Evolutionary conservation across 768 basidiomycete species (phyloP).

Genomic region (Antrodiella citrinella): DNA sequence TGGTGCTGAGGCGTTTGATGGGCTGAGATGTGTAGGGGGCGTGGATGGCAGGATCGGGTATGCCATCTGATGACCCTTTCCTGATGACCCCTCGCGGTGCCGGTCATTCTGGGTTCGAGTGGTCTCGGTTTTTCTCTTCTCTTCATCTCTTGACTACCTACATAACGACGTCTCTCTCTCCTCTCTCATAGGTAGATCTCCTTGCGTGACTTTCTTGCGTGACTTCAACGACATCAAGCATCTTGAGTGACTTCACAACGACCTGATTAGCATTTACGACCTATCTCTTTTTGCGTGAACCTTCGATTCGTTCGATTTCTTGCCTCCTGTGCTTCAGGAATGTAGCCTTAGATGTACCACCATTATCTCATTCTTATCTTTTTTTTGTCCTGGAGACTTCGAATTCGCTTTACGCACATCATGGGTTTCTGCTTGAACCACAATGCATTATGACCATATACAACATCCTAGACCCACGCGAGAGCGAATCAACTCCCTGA

Average conservation of each 20-base stretch:
- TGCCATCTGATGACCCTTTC: not conserved
- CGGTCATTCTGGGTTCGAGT: not conserved
- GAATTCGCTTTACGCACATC: too few species aligned
- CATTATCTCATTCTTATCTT: too few species aligned
- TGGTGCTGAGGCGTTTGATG: slow-evolving; percentile 9
- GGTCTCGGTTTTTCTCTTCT: not conserved
- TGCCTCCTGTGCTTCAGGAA: too few species aligned
- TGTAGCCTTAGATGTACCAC: too few species aligned
- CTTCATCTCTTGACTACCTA: too few species aligned
- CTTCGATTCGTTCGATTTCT: not conserved
- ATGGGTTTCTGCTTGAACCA: too few species aligned
- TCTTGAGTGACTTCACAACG: not conserved
- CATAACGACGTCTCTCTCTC: too few species aligned
- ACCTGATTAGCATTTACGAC: not conserved
- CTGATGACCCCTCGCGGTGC: not conserved
- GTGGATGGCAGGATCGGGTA: not conserved
- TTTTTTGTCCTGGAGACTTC: too few species aligned
- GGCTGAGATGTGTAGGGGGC: not conserved
- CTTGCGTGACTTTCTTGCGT: not conserved
- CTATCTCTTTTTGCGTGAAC: not conserved
- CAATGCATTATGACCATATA: too few species aligned
- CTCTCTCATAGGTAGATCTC: too few species aligned
- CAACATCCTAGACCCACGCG: too few species aligned
- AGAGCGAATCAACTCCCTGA: too few species aligned
- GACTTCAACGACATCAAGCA: not conserved